Base-by-base conservation (phyloP, 352 stramenopile species). In the Globisporangium cederbergense region DNA sequence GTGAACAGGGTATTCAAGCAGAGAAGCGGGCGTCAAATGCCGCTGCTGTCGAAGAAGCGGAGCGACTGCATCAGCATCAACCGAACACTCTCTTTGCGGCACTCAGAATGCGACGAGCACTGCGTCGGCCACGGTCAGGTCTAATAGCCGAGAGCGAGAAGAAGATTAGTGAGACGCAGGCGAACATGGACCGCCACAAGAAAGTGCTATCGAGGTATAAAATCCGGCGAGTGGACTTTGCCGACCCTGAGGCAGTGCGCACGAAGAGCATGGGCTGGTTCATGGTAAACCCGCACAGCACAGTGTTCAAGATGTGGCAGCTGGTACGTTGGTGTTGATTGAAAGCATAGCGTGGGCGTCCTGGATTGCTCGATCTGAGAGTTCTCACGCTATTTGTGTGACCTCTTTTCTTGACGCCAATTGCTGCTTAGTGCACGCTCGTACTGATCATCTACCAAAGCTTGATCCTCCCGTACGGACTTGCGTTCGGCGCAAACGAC, bases 371-470 rank as follows among this genome's bases (percentile, higher is more conserved):
- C 16, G 5, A 10, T 30, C 30, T 36, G 55, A 61, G 18, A 13
- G 8, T 25, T 47, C 50, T 45, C 7, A 28, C 6, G 25, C 30
- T n/a, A 20, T 56, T 34, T 40, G 22, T 6, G 18, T 20, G 34
- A 18, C 5, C 51, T n/a, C 36, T 58, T 32, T 18, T 47, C 16
- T 47, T 49, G 18, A 18, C 22, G 22, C 13, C 30, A 34, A 22
- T 28, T 57, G 38, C 8, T 6, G 2, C 34, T 32, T 53, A 91
- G 83, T 61, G 73, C 4, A 93, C 85, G 9, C 69, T 93, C 16
- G 16, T 85, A 28, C 74, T 92, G 28, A 90, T 93, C 59, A 78
- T 93, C 13, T 90, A 93, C 53, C 85, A 93, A 65, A 90, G 79
- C 50, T 62, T 93, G n/a, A 70, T 83, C 49, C 65, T 93, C 30